Evolutionary conservation across 108 stramenopile species (phyloP).

Genomic region (Pseudonitzschia multistriata): DNA sequence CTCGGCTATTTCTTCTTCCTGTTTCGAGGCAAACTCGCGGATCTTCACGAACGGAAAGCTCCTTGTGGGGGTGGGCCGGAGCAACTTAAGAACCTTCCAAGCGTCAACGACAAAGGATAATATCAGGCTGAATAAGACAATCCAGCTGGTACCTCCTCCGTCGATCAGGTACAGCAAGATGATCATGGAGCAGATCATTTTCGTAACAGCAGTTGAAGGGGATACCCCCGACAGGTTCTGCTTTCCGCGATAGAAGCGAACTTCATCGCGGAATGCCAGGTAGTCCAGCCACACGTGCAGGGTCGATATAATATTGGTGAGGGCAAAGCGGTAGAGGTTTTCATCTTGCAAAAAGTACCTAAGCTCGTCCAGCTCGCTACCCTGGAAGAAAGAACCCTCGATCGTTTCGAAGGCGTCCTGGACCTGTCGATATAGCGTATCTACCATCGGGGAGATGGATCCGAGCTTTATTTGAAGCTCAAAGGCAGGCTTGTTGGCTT

Average conservation of each 20-base stretch:
- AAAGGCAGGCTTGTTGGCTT: slow-evolving; percentile 40
- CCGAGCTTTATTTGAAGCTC: slow-evolving; percentile 33
- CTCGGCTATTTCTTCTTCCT: slow-evolving; percentile 33
- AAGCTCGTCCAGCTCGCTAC: slow-evolving; percentile 49
- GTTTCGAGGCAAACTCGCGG: slow-evolving; percentile 14
- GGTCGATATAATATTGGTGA: slow-evolving; percentile 44
- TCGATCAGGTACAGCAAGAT: slow-evolving; percentile 56
- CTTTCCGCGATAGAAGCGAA: slow-evolving; percentile 44
- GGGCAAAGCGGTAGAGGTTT: slow-evolving; percentile 42
- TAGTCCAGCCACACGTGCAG: slow-evolving; percentile 48
- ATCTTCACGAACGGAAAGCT: slow-evolving; percentile 32
- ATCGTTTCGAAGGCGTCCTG: slow-evolving; percentile 24
- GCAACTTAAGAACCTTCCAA: slow-evolving; percentile 46
- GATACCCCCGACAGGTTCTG: slow-evolving; percentile 47
- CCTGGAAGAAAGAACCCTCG: slow-evolving; percentile 11
- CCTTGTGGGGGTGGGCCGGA: slow-evolving; percentile 15
- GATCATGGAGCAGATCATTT: slow-evolving; percentile 40
- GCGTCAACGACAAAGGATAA: slow-evolving; percentile 31
- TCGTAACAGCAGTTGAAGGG: slow-evolving; percentile 24
- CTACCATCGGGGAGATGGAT: slow-evolving; percentile 36
- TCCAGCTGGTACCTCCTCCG: slow-evolving; percentile 44
- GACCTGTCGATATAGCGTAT: slow-evolving; percentile 37
- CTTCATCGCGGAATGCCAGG: slow-evolving; percentile 52
- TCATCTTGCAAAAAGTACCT: slow-evolving; percentile 47
- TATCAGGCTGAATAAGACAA: slow-evolving; percentile 41